Evolutionary conservation across 352 stramenopile species (phyloP).

Genomic region (Pythium aphanidermatum): DNA sequence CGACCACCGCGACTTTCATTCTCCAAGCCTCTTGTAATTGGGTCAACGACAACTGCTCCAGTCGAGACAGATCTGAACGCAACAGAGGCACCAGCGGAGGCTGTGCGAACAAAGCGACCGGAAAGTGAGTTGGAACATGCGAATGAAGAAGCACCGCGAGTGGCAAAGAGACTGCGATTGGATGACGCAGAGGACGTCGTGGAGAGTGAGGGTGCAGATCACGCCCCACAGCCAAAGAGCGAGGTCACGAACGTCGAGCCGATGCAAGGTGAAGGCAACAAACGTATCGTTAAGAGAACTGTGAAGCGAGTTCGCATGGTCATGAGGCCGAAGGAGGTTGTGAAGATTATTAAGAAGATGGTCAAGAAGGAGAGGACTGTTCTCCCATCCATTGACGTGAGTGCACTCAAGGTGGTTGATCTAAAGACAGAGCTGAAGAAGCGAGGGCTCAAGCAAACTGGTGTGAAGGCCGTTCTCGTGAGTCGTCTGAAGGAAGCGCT

Average conservation of each 20-base stretch:
- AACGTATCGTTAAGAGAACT: slow-evolving; percentile 13
- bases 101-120: background rate
- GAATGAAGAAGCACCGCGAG: slow-evolving; percentile 3
- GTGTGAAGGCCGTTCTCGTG: slow-evolving; percentile 47
- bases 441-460: slow-evolving; percentile 40
- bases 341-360: slow-evolving; percentile 16
- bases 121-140: slow-evolving; percentile 3
- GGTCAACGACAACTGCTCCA: too few relatives aligned
- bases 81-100: slow-evolving; percentile 17
- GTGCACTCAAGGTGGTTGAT: slow-evolving; percentile 39
- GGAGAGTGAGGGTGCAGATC: background rate
- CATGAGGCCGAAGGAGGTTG: slow-evolving; percentile 23
- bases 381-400: slow-evolving; percentile 19
- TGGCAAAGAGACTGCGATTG: slow-evolving; percentile 10
- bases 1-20: slow-evolving; percentile 16
- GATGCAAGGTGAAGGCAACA: background rate
- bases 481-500: slow-evolving; percentile 41
- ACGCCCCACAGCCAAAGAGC: background rate
- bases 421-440: slow-evolving; percentile 54
- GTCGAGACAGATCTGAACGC: too few relatives aligned
- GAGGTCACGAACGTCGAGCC: background rate
- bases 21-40: slow-evolving; percentile 8
- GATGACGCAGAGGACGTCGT: slow-evolving; percentile 1
- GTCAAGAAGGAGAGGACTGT: slow-evolving; percentile 23
- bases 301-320: slow-evolving; percentile 42